Evolutionary conservation across 108 stramenopile species (phyloP), one percentile per base, ranked within the genome.

Genomic region (Poteriospumella lacustris): DNA sequence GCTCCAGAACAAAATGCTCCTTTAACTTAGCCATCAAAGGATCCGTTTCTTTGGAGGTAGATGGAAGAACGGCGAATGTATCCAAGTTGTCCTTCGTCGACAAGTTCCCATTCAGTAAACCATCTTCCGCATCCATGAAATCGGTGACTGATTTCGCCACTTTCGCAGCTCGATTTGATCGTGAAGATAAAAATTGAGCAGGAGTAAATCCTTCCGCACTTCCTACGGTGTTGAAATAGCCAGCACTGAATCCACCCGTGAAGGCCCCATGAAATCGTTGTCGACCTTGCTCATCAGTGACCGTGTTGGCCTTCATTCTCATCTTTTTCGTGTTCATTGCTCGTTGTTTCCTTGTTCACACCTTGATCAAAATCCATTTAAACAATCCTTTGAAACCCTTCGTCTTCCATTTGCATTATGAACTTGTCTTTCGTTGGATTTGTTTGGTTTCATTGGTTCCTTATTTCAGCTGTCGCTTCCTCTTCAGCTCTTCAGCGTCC

Each of bases 241-340:
- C 93, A 26, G 93, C 93, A 26, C 89, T 89, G 75, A 91, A 91
- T 1, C 93, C 93, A 28, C 92, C 92, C 0, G 86, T 87, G 76
- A 92, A 92, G 40, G 92, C 91, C 1, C 85, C 85, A 42, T 86
- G 85, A 40, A 86, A 84, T 24, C 85, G 58, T 67, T 72, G 75
- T 15, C 80, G 58, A 15, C 80, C 80, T 29, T 77, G 62, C 42
- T 26, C 80, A 59, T 80, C 80, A 12, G 40, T 41, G 64, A 67
- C 40, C 9, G 36, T 19, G 15, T 33, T 19, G 19, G 64, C 31
- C 47, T 52, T 52, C 19, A 19, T 19, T 52, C 47, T 19, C 9
- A 9, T 52, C 47, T 52, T 52, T 52, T 33, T 67, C 36, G 19
- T 67, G 12, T 19, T 19, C 31, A 67, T 41, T 41, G n/a, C n/a